These are phyloP conservation scores for Gossypium davidsonii DNA, from an alignment of 441 rosid species.

Conservation along the genomic window DNA sequence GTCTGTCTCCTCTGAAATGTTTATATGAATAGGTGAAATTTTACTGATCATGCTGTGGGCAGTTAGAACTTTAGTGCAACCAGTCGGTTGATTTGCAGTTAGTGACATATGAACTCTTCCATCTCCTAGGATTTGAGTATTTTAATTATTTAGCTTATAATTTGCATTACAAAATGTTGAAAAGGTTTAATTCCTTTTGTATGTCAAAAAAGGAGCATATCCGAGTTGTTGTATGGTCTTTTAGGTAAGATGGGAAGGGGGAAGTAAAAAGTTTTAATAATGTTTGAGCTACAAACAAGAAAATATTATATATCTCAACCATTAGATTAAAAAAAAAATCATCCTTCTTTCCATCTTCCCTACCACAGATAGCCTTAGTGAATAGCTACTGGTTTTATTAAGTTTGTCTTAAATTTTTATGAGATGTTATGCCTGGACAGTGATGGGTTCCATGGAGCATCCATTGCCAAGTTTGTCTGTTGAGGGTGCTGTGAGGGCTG, in stretches of 20 bases:
- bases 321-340: background rate
- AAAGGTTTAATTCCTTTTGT: background rate
- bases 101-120: background rate
- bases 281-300: background rate
- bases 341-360: background rate
- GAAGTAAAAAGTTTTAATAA: background rate
- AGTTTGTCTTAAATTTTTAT: slow-evolving; percentile 16
- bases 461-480: slow-evolving; percentile 76
- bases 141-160: background rate
- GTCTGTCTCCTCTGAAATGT: background rate
- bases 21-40: background rate
- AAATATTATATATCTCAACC: background rate
- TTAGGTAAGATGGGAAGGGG: background rate
- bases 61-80: background rate
- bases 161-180: too few relatives aligned
- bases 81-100: background rate
- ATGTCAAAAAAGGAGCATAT: background rate
- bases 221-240: background rate
- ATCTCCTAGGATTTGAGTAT: background rate
- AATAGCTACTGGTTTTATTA: background rate
- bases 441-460: slow-evolving; percentile 93
- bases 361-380: background rate
- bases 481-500: slow-evolving; percentile 72
- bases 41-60: background rate
- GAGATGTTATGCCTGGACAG: slow-evolving; percentile 39